Evolutionary conservation across 768 basidiomycete genomes (phyloP).

Genomic region (Coprinopsis strossmayeri): DNA sequence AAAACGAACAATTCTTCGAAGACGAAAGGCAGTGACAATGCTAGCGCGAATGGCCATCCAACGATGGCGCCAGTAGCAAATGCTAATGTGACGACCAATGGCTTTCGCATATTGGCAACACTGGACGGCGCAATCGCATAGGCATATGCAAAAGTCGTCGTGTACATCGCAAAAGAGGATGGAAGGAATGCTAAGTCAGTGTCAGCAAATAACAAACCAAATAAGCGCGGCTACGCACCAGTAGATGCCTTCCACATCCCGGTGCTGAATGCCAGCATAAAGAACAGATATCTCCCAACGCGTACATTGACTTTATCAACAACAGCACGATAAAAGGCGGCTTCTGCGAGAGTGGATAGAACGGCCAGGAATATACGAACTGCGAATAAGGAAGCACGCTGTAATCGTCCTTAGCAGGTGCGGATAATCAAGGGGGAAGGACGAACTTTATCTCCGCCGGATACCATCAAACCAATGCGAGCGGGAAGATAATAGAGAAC

Average conservation of each 20-base stretch:
- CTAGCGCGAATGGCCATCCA: slow-evolving; percentile 96
- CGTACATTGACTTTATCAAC: slow-evolving; percentile 79
- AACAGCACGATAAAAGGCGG: slow-evolving; percentile 74
- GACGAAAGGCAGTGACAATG: slow-evolving; percentile 83
- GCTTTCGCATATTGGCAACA: slow-evolving; percentile 43
- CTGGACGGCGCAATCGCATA: slow-evolving; percentile 58
- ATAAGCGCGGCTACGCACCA: slow-evolving; percentile 37
- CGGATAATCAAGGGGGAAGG: neutral
- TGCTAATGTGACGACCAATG: slow-evolving; percentile 56
- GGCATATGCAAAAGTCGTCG: slow-evolving; percentile 71
- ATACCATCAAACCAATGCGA: slow-evolving; percentile 42
- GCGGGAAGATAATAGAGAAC: slow-evolving; percentile 70
- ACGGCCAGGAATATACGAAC: slow-evolving; percentile 74
- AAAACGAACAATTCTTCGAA: slow-evolving; percentile 82
- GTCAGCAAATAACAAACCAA: slow-evolving; percentile 8
- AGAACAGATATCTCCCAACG: slow-evolving; percentile 90
- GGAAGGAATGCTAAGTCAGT: slow-evolving; percentile 74
- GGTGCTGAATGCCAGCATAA: slow-evolving; percentile 77
- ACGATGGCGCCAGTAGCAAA: slow-evolving; percentile 83
- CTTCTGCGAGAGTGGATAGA: slow-evolving; percentile 74
- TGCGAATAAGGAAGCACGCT: slow-evolving; percentile 88
- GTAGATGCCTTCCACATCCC: slow-evolving; percentile 94
- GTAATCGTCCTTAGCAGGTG: slow-evolving; percentile 4
- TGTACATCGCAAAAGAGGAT: slow-evolving; percentile 93
- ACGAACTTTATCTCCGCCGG: slow-evolving; percentile 60